A percentile compares a stretch with the other conserved stretches of the same genome.
Evolutionary conservation across 192 early-diverging fungal genomes (phyloP).

Genomic region (Paraglomus brasilianum): DNA sequence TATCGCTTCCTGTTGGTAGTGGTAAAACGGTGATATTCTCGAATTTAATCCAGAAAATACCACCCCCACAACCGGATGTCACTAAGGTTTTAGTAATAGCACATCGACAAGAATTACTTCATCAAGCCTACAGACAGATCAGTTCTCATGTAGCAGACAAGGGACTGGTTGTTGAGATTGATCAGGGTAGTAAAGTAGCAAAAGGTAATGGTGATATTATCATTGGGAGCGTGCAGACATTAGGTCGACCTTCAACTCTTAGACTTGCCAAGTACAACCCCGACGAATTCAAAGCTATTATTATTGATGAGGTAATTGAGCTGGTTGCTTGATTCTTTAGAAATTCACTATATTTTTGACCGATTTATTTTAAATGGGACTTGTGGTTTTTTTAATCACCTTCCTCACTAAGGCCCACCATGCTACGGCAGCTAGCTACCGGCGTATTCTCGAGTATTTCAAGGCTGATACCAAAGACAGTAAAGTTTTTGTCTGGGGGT

Average conservation of each 20-base stretch:
- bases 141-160: conserved; percentile 38
- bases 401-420: conserved; percentile 74
- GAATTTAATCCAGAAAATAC: conserved; percentile 72
- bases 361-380: neutral
- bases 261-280: conserved; percentile 72
- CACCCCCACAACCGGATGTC: conserved; percentile 54
- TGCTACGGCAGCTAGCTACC: conserved; percentile 75
- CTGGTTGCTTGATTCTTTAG: neutral
- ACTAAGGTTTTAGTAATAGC: conserved; percentile 83
- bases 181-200: conserved; percentile 63
- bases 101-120: conserved; percentile 84
- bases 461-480: conserved; percentile 42
- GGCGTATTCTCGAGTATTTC: conserved; percentile 72
- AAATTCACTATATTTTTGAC: neutral
- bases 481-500: conserved; percentile 83
- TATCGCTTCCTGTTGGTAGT: conserved; percentile 74
- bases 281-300: conserved; percentile 75
- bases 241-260: conserved; percentile 51
- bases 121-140: conserved; percentile 77
- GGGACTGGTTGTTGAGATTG: conserved; percentile 68
- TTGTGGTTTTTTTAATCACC: neutral
- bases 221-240: conserved; percentile 73
- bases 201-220: conserved; percentile 67
- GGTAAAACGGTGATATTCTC: conserved; percentile 92
- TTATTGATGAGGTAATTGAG: conserved; percentile 73